These are phyloP conservation scores for Aspergillus texensis DNA, from an alignment of 2,329 filamentous ascomycete genomes.

Conservation along the genomic window DNA sequence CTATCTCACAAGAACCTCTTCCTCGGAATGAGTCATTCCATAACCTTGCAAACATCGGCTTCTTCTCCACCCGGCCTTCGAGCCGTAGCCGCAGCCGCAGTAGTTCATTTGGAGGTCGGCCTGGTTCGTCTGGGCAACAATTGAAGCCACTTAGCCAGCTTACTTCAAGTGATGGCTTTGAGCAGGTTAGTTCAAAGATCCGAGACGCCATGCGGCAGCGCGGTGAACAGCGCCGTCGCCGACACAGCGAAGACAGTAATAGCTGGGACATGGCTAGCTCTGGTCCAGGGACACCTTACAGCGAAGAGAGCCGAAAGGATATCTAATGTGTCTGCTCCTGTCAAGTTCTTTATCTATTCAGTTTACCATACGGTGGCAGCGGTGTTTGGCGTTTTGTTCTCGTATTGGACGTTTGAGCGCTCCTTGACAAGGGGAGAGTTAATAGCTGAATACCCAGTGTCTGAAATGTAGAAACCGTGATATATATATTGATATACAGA, in stretches of 20 bases:
- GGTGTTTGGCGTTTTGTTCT: slow-evolving; percentile 24
- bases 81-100: slow-evolving; percentile 76
- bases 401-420: slow-evolving; percentile 1
- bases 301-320: slow-evolving; percentile 42
- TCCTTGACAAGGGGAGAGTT: not conserved
- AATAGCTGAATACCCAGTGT: not conserved
- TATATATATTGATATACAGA: not conserved
- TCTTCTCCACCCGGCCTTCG: slow-evolving; percentile 88
- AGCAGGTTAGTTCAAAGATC: slow-evolving; percentile 83
- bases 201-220: slow-evolving; percentile 80
- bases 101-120: slow-evolving; percentile 66
- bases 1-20: slow-evolving; percentile 51
- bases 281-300: slow-evolving; percentile 38
- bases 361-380: slow-evolving; percentile 18
- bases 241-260: slow-evolving; percentile 47
- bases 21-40: slow-evolving; percentile 93
- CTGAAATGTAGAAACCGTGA: not conserved
- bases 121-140: slow-evolving; percentile 64
- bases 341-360: not conserved
- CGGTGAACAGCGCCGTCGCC: slow-evolving; percentile 61
- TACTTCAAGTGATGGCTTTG: slow-evolving; percentile 70
- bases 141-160: slow-evolving; percentile 70
- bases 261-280: slow-evolving; percentile 45
- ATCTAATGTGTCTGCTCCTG: slow-evolving; percentile 22
- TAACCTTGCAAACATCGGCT: slow-evolving; percentile 81